Conservation (phyloP, 176 grass and related monocot genomes). For the Cocos nucifera region DNA sequence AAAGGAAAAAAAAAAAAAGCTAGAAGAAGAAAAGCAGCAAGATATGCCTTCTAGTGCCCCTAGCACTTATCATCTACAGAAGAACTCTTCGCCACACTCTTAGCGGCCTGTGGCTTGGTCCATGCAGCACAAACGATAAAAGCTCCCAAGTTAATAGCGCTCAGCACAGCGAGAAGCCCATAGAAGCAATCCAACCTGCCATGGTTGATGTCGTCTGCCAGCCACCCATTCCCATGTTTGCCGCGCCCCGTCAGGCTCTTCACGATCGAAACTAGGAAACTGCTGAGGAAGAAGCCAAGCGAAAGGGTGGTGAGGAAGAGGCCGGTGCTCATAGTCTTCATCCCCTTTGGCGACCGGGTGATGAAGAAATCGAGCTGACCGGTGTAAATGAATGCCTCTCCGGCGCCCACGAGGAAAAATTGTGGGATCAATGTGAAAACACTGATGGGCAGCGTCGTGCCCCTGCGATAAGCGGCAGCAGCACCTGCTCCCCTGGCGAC, state of each 20-base stretch:
- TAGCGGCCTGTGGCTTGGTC: slow-evolving; percentile 1
- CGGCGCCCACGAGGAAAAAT: slow-evolving; percentile 69
- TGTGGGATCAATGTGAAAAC: slow-evolving; percentile 65
- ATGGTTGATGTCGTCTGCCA: slow-evolving; percentile 53
- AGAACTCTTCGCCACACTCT: neutral
- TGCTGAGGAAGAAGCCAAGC: slow-evolving; percentile 78
- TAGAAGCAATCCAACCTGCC: slow-evolving; percentile 76
- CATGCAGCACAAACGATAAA: slow-evolving; percentile 43
- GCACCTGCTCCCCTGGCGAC: neutral
- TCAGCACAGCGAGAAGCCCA: slow-evolving; percentile 43
- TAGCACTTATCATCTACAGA: slow-evolving; percentile 6
- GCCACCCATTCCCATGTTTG: slow-evolving; percentile 32
- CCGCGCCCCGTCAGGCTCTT: slow-evolving; percentile 26
- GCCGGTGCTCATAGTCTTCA: slow-evolving; percentile 93
- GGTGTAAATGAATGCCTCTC: slow-evolving; percentile 82
- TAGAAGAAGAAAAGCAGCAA: too few species aligned
- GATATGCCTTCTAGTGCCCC: too few species aligned
- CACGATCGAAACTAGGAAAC: slow-evolving; percentile 56
- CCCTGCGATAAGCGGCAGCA: neutral
- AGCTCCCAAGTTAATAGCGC: slow-evolving; percentile 38
- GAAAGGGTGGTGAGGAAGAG: slow-evolving; percentile 69
- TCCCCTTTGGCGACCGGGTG: slow-evolving; percentile 67
- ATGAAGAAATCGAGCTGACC: slow-evolving; percentile 92
- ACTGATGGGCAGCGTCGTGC: slow-evolving; percentile 38
- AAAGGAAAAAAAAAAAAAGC: too few species aligned